Conservation (phyloP, 441 rosid genomes). For the Isatis lusitanica region DNA sequence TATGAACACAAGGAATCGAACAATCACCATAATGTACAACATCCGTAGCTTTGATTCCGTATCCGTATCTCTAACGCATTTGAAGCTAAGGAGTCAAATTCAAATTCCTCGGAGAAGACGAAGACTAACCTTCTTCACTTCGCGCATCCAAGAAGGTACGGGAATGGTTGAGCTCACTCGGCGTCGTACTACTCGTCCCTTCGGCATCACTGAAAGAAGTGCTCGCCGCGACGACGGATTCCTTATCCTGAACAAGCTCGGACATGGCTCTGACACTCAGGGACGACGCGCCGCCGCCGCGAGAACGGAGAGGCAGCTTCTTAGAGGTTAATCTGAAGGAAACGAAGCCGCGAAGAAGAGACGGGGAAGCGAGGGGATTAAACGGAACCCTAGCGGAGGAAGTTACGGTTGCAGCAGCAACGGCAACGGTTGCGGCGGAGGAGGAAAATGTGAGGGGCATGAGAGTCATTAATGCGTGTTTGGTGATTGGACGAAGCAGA, state of each 20-base stretch:
- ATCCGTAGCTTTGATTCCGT: neutral
- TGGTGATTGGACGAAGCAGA: slow-evolving; percentile 31
- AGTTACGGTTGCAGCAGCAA: slow-evolving; percentile 33
- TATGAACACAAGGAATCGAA: neutral
- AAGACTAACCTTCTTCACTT: slow-evolving; percentile 64
- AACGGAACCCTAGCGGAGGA: slow-evolving; percentile 37
- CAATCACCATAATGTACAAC: too few species aligned
- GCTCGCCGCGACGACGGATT: slow-evolving; percentile 39
- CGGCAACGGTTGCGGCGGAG: slow-evolving; percentile 43
- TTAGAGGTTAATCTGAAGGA: slow-evolving; percentile 39
- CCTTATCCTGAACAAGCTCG: slow-evolving; percentile 63
- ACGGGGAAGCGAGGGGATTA: slow-evolving; percentile 26
- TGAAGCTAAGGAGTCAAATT: neutral
- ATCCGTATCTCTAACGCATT: neutral
- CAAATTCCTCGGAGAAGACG: slow-evolving; percentile 9
- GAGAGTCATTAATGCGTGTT: slow-evolving; percentile 43
- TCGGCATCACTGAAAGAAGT: slow-evolving; percentile 16
- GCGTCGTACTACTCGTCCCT: slow-evolving; percentile 22
- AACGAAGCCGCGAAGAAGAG: slow-evolving; percentile 20
- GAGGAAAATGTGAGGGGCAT: slow-evolving; percentile 45
- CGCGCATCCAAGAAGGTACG: slow-evolving; percentile 74
- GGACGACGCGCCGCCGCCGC: slow-evolving; percentile 34
- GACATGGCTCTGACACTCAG: slow-evolving; percentile 55
- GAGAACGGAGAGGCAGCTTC: slow-evolving; percentile 35
- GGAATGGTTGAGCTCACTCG: slow-evolving; percentile 41